Evolutionary conservation across 495 filamentous ascomycete genomes (phyloP).

Genomic region (Durotheca rogersii): DNA sequence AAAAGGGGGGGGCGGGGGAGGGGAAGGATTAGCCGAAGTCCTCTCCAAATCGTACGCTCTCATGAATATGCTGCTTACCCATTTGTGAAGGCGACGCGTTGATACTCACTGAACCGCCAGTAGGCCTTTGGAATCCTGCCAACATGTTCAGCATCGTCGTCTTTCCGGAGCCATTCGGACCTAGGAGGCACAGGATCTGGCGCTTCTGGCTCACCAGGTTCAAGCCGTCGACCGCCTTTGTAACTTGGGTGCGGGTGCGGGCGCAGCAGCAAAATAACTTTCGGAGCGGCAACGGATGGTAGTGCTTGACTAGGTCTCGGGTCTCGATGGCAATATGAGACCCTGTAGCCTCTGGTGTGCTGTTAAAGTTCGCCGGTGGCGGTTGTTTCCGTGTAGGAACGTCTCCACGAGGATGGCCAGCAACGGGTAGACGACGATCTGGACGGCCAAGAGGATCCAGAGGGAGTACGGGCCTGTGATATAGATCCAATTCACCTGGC

Average conservation of each 20-base stretch:
- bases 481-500: conserved; percentile 29
- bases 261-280: conserved; percentile 45
- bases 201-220: conserved; percentile 59
- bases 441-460: conserved; percentile 60
- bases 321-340: conserved; percentile 41
- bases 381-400: conserved; percentile 61
- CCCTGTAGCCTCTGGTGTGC: conserved; percentile 7
- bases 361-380: conserved; percentile 46
- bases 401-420: conserved; percentile 63
- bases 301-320: conserved; percentile 35
- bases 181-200: conserved; percentile 68
- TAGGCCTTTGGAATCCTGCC: conserved; percentile 62
- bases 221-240: conserved; percentile 64
- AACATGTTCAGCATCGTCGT: conserved; percentile 74
- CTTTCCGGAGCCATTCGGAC: conserved; percentile 76
- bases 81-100: conserved; percentile 38
- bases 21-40: conserved; percentile 1
- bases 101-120: conserved; percentile 60
- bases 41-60: no score
- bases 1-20: no score
- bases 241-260: conserved; percentile 44
- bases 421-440: conserved; percentile 63
- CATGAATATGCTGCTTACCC: conserved; percentile 7
- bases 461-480: conserved; percentile 56
- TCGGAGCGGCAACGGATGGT: conserved; percentile 60